phyloP scores from a whole-genome alignment of 371 early-diverging fungal genomes.

The Rhizopus sp. region DNA sequence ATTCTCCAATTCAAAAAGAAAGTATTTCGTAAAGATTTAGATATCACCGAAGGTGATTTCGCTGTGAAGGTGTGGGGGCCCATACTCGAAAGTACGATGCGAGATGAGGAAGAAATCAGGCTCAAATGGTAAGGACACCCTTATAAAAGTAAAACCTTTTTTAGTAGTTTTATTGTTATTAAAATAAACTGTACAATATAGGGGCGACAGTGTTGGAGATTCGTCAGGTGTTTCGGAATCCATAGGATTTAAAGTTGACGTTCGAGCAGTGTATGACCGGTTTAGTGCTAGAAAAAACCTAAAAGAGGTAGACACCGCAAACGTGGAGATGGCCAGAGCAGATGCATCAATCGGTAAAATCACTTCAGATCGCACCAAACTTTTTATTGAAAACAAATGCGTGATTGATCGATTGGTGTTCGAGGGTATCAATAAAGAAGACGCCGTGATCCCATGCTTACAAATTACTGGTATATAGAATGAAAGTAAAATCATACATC shows the following conservation, averaged over 20 bases:
- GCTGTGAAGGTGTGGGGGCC: conserved; percentile 18
- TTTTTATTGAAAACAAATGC: conserved; percentile 16
- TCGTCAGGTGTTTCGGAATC: conserved; percentile 9
- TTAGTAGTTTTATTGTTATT: conserved; percentile 11
- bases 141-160: conserved; percentile 10
- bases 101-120: conserved; percentile 10
- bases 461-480: conserved; percentile 10
- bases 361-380: conserved; percentile 13
- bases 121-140: conserved; percentile 15
- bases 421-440: conserved; percentile 3
- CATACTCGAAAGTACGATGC: conserved; percentile 16
- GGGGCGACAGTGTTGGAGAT: conserved; percentile 16
- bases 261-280: conserved; percentile 8
- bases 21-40: conserved; percentile 17
- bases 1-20: conserved; percentile 10
- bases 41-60: conserved; percentile 20
- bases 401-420: conserved; percentile 13
- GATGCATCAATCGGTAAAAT: conserved; percentile 16
- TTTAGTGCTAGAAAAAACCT: conserved; percentile 10
- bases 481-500: conserved; percentile 7
- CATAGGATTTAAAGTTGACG: conserved; percentile 14
- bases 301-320: conserved; percentile 10
- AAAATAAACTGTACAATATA: conserved; percentile 12
- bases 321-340: conserved; percentile 8
- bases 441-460: conserved; percentile 6